Percentiles rank a stretch among this genome's conserved stretches.
Evolutionary conservation across 2,329 filamentous ascomycete species (phyloP).

Genomic region (Drechslerella coelobrocha): DNA sequence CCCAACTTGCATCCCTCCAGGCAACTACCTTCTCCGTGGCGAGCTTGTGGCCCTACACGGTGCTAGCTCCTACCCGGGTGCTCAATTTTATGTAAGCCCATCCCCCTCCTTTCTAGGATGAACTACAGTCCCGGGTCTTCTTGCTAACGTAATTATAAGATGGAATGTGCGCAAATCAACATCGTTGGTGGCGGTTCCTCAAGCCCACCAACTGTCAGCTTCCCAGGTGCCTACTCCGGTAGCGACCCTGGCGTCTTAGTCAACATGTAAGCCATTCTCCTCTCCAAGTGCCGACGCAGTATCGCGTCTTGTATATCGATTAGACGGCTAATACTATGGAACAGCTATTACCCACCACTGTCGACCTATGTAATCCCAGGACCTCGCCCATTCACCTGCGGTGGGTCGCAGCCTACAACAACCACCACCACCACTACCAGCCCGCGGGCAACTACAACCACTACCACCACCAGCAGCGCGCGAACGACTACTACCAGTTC

Average conservation of each 20-base stretch:
- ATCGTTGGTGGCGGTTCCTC: slow-evolving; percentile 53
- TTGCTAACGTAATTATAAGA: slow-evolving; percentile 17
- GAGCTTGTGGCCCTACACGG: slow-evolving; percentile 57
- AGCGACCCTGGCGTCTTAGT: slow-evolving; percentile 53
- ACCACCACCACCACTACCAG: slow-evolving; percentile 24
- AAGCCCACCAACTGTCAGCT: slow-evolving; percentile 53
- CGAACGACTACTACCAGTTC: slow-evolving; percentile 31
- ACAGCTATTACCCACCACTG: slow-evolving; percentile 58
- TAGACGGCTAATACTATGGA: neutral
- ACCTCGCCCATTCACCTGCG: slow-evolving; percentile 55
- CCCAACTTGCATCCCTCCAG: slow-evolving; percentile 52
- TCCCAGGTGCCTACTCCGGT: slow-evolving; percentile 54
- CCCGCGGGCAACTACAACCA: slow-evolving; percentile 4
- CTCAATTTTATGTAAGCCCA: slow-evolving; percentile 56
- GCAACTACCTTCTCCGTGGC: slow-evolving; percentile 55
- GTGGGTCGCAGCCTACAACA: slow-evolving; percentile 24
- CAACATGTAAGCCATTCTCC: slow-evolving; percentile 34
- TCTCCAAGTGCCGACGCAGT: neutral
- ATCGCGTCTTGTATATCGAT: neutral
- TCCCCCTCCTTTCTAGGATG: neutral
- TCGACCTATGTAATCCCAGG: slow-evolving; percentile 60
- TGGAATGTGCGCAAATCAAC: slow-evolving; percentile 55
- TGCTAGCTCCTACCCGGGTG: slow-evolving; percentile 55
- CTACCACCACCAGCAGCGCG: slow-evolving; percentile 16
- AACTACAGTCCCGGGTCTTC: neutral